Evolutionary conservation across 2,329 filamentous ascomycete genomes (phyloP).

Genomic region (Thelonectria blattea): DNA sequence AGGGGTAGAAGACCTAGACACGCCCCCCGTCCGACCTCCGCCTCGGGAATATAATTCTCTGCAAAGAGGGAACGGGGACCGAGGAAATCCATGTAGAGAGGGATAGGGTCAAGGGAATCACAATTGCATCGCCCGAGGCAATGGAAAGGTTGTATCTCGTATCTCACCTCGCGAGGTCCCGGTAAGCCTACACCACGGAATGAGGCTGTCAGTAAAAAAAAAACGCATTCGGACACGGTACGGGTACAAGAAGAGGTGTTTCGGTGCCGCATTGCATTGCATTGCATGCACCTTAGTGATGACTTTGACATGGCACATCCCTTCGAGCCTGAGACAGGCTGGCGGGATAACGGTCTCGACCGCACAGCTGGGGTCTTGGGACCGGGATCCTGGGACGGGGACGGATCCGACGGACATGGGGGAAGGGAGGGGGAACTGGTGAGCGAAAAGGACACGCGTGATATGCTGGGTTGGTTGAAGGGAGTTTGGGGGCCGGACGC

Average conservation of each 20-base stretch:
- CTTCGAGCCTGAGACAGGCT: not conserved
- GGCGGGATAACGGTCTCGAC: conserved; percentile 32
- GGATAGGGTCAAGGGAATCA: not conserved
- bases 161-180: conserved; percentile 44
- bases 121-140: not conserved
- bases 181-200: conserved; percentile 44
- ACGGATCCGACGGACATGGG: conserved; percentile 5
- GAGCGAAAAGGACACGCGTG: not conserved
- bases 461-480: not conserved
- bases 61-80: not conserved
- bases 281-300: conserved; percentile 14
- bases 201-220: conserved; percentile 31
- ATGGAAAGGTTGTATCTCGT: conserved; percentile 23
- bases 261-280: conserved; percentile 9
- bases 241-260: not conserved
- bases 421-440: conserved; percentile 10
- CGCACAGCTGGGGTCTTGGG: conserved; percentile 23
- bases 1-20: not conserved
- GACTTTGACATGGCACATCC: conserved; percentile 14
- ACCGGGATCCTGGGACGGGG: conserved; percentile 17
- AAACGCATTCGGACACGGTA: not conserved
- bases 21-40: too few species aligned
- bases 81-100: not conserved
- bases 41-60: too few species aligned
- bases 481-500: not conserved